These are phyloP conservation scores for Tolypocladium tropicale DNA, from an alignment of 2,329 filamentous ascomycete species.

Conservation along the genomic window DNA sequence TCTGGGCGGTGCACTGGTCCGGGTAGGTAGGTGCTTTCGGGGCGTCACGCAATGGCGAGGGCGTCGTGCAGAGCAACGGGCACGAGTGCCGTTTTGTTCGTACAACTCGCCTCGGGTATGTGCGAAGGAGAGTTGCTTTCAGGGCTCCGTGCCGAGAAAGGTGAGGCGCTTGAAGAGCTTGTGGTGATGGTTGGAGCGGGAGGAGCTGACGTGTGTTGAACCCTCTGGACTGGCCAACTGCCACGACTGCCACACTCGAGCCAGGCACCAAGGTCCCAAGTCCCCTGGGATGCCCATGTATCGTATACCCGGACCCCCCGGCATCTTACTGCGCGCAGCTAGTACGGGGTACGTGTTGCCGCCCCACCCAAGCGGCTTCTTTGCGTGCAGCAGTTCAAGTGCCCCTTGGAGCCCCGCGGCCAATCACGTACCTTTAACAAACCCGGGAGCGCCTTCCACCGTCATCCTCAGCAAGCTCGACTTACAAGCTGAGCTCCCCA, in stretches of 20 bases:
- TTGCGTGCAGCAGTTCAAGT: too few relatives aligned
- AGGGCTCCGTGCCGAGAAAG: neutral
- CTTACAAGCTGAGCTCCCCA: neutral
- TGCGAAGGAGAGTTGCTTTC: neutral
- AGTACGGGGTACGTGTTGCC: neutral
- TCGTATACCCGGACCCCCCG: neutral
- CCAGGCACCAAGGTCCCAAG: neutral
- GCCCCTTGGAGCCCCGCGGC: neutral
- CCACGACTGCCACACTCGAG: neutral
- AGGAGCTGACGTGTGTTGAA: neutral
- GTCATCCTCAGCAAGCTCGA: neutral
- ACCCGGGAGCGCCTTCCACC: neutral
- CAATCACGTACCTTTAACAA: neutral
- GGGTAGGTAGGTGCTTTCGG: neutral
- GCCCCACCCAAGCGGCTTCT: neutral
- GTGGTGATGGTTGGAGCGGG: neutral
- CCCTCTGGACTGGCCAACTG: neutral
- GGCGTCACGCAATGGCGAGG: neutral
- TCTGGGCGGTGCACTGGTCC: neutral
- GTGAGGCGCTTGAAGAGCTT: neutral
- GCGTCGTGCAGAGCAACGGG: neutral
- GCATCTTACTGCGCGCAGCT: neutral
- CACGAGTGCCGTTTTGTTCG: neutral
- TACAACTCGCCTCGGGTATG: neutral
- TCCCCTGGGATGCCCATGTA: too few relatives aligned